phyloP scores from a whole-genome alignment of 1,139 yeast species.

The Suhomyces kunorum region DNA sequence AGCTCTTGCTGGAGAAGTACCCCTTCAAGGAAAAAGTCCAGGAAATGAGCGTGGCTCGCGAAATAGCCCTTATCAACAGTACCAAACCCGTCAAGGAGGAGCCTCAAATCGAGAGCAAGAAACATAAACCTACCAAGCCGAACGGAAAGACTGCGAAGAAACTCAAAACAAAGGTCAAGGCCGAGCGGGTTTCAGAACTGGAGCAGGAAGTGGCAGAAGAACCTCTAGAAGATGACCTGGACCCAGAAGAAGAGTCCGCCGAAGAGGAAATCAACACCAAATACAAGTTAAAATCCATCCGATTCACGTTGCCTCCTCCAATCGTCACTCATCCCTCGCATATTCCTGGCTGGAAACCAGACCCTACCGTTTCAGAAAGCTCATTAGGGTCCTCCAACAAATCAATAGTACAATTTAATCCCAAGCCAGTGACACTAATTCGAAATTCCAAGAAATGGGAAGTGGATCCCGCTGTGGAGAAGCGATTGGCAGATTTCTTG shows the following conservation, averaged over 20 bases:
- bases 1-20: slow-evolving; percentile 33
- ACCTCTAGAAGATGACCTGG: slow-evolving; percentile 8
- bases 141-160: neutral
- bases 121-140: neutral
- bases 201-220: neutral
- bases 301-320: slow-evolving; percentile 56
- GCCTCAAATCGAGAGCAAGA: neutral
- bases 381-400: slow-evolving; percentile 42
- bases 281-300: slow-evolving; percentile 44
- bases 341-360: slow-evolving; percentile 60
- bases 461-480: slow-evolving; percentile 33
- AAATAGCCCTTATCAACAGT: slow-evolving; percentile 23
- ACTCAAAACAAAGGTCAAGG: neutral
- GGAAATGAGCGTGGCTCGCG: slow-evolving; percentile 26
- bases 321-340: slow-evolving; percentile 80
- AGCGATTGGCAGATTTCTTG: slow-evolving; percentile 55
- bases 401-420: slow-evolving; percentile 30
- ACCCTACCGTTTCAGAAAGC: slow-evolving; percentile 41
- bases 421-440: slow-evolving; percentile 32
- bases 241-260: slow-evolving; percentile 14
- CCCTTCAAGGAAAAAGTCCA: slow-evolving; percentile 41
- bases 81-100: slow-evolving; percentile 3
- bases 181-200: neutral
- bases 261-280: slow-evolving; percentile 21
- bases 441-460: slow-evolving; percentile 20